Evolutionary conservation across 2,329 filamentous ascomycete species (phyloP).

Genomic region (Didymella sp.): DNA sequence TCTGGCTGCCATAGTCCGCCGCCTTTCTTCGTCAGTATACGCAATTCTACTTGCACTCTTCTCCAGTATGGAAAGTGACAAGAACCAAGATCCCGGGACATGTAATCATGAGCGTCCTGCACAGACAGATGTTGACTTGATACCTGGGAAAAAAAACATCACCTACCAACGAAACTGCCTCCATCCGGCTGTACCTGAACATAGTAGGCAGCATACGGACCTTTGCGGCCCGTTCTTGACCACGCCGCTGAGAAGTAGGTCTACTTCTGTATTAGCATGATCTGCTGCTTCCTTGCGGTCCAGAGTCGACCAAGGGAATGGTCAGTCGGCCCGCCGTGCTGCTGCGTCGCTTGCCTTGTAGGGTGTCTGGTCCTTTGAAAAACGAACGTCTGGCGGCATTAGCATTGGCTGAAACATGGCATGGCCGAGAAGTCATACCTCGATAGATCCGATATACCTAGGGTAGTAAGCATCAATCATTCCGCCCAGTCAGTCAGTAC

Average conservation of each 20-base stretch:
- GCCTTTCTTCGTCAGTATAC: conserved; percentile 54
- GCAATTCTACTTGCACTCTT: not conserved
- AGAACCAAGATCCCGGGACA: not conserved
- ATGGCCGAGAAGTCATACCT: conserved; percentile 27
- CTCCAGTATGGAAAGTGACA: not conserved
- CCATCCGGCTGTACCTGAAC: conserved; percentile 75
- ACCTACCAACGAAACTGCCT: conserved; percentile 73
- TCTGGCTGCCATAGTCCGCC: conserved; percentile 86
- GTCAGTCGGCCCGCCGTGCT: not conserved
- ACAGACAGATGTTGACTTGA: not conserved
- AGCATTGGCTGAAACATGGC: not conserved
- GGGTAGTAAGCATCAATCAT: conserved; percentile 19
- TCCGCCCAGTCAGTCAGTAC: conserved; percentile 24
- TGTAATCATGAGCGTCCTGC: not conserved
- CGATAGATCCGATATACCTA: conserved; percentile 84
- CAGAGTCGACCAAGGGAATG: not conserved
- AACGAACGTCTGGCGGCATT: conserved; percentile 69
- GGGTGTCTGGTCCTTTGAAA: conserved; percentile 82
- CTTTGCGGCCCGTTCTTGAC: conserved; percentile 84
- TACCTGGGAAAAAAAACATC: not conserved
- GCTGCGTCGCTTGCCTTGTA: conserved; percentile 71
- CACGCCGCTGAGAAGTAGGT: conserved; percentile 85
- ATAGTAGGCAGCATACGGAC: conserved; percentile 75
- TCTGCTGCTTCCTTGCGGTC: not conserved
- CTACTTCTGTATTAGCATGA: conserved; percentile 52